Base-by-base conservation (phyloP, 306 rosid genomes). In the Medicago lupulina region DNA sequence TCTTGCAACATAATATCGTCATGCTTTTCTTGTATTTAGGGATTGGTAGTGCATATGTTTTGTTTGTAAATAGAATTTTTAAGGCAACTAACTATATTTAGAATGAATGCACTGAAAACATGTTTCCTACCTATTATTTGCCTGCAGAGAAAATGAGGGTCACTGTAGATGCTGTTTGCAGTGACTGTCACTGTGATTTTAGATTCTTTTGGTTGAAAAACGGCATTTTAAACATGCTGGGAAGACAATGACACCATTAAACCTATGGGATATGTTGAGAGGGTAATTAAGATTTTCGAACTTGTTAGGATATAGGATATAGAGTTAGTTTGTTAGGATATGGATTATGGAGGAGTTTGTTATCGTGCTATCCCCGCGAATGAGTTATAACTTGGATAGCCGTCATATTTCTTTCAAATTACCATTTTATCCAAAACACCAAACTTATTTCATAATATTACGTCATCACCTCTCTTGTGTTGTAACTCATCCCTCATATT, bases 181-280 rank as follows among this genome's bases (percentile, higher is more conserved):
- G 61, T 49, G 76, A 8, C 55, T 31, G 76, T 76, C 8, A 15
- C 41, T 8, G 46, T 61, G 75, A 60, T 67, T 76, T 36, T 18
- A 0, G 19, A 64, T 72, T 43, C 13, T 28, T 69, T 79, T 66
- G 59, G 70, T 59, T 71, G 82, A 82, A 50, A 75, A 36, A 40
- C 59, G 8, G 51, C 23, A 67, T 65, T 23, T 76, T 15, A 49
- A 46, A 28, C 41, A 50, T 66, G 18, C 41, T 67, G 63, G 69
- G 55, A 44, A 61, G 74, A 59, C 54, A 66, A 49, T 49, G 73
- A 55, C 79, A 71, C 50, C 61, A 25, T 68, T 46, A 31, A 67
- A 58, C 36, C 59, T 49, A 57, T 57, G 64, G 31, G 14, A n/a
- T 44, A 44, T 53, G 60, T 34, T 15, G 51, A 50, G 67, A 43